These are phyloP conservation scores for Fraxinus albicans DNA, from an alignment of 305 asterid species.

Conservation along the genomic window DNA sequence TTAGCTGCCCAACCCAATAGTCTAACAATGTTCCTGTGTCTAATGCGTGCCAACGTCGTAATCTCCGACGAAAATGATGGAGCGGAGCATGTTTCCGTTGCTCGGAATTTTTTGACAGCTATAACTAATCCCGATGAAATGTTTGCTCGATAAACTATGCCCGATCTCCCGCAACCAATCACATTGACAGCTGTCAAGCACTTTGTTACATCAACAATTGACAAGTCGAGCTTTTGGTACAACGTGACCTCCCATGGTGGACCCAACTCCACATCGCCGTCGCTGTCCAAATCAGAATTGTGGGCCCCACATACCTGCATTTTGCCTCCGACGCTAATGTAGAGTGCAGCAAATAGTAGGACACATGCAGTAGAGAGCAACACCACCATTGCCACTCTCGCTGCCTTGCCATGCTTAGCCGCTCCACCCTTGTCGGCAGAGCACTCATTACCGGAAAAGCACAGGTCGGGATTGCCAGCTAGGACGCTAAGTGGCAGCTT, in stretches of 20 bases:
- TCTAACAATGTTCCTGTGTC: conserved; percentile 72
- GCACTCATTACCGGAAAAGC: conserved; percentile 62
- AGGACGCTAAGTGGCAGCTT: conserved; percentile 70
- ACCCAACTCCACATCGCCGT: conserved; percentile 51
- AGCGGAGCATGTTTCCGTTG: conserved; percentile 49
- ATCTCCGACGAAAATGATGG: conserved; percentile 72
- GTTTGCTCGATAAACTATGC: conserved; percentile 55
- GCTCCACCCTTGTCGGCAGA: conserved; percentile 30
- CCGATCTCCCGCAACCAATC: conserved; percentile 75
- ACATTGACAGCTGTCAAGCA: conserved; percentile 47
- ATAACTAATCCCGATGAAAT: conserved; percentile 49
- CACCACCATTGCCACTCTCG: conserved; percentile 79
- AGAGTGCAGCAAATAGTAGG: conserved; percentile 59
- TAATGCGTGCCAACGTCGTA: conserved; percentile 57
- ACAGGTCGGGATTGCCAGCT: conserved; percentile 57
- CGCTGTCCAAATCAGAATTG: conserved; percentile 30
- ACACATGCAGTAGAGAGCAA: conserved; percentile 64
- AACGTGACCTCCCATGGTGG: conserved; percentile 83
- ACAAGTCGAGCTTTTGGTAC: conserved; percentile 72
- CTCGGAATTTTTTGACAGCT: conserved; percentile 62
- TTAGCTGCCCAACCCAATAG: conserved; percentile 79
- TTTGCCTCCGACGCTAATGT: conserved; percentile 54
- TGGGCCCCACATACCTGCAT: conserved; percentile 27
- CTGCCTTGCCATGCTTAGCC: conserved; percentile 46
- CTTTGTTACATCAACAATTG: conserved; percentile 50